Conservation (phyloP, 306 rosid species). For the Prosopis cineraria region DNA sequence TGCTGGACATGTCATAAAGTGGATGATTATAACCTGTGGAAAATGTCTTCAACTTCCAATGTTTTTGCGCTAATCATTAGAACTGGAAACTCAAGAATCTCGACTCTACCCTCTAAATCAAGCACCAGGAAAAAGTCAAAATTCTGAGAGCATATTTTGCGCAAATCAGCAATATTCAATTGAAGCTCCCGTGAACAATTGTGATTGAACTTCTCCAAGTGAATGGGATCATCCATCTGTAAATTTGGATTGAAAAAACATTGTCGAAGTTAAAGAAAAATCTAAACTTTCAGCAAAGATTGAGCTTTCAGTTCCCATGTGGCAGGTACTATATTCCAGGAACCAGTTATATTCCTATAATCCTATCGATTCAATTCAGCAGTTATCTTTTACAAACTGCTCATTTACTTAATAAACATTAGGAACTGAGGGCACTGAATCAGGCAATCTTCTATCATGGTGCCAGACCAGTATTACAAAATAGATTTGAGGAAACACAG, state of each 20-base stretch:
- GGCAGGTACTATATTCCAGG: slow-evolving; percentile 21
- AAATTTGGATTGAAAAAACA: slow-evolving; percentile 27
- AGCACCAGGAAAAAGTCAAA: slow-evolving; percentile 86
- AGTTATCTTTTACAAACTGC: neutral
- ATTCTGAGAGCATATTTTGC: slow-evolving; percentile 52
- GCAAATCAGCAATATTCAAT: slow-evolving; percentile 47
- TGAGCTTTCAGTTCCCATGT: slow-evolving; percentile 11
- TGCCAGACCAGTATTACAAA: neutral
- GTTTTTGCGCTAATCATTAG: slow-evolving; percentile 71
- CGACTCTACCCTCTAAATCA: slow-evolving; percentile 96
- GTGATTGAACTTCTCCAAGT: slow-evolving; percentile 78
- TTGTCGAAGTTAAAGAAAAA: slow-evolving; percentile 6
- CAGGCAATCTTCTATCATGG: neutral
- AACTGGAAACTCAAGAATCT: slow-evolving; percentile 96
- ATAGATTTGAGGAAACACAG: neutral
- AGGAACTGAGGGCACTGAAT: neutral
- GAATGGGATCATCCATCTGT: slow-evolving; percentile 86
- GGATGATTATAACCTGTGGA: slow-evolving; percentile 82
- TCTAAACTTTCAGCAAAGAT: slow-evolving; percentile 23
- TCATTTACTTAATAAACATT: slow-evolving; percentile 7
- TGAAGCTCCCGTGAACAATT: slow-evolving; percentile 77
- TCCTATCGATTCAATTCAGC: slow-evolving; percentile 15
- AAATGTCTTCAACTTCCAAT: slow-evolving; percentile 68
- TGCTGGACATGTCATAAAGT: slow-evolving; percentile 32
- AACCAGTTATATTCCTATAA: slow-evolving; percentile 8